phyloP scores from a whole-genome alignment of 1,139 yeast species.

The Candida tunisiensis region DNA sequence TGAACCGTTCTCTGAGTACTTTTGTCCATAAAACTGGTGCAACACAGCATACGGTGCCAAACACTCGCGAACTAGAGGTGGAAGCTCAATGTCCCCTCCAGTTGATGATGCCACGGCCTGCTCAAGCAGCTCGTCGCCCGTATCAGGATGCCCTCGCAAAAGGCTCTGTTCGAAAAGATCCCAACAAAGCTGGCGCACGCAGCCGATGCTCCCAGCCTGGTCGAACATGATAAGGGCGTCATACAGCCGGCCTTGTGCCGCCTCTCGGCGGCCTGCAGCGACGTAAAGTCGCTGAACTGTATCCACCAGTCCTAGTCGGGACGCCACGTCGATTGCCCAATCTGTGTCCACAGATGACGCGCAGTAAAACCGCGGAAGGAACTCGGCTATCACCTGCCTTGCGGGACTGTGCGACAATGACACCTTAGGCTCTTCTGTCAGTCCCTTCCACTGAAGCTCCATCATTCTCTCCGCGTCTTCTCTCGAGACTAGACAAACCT shows the following conservation, averaged over 20 bases:
- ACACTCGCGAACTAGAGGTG: constrained; percentile 48
- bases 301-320: constrained; percentile 21
- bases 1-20: too few relatives aligned
- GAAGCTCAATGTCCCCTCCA: constrained; percentile 9
- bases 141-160: constrained; percentile 23
- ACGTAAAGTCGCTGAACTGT: constrained; percentile 6
- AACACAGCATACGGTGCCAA: constrained; percentile 61
- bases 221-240: constrained; percentile 59
- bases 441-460: too few relatives aligned
- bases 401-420: constrained; percentile 14
- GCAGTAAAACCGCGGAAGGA: constrained; percentile 38
- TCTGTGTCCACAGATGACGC: constrained; percentile 59
- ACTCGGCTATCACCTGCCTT: constrained; percentile 36
- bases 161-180: constrained; percentile 43
- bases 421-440: too few relatives aligned
- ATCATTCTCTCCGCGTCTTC: too few relatives aligned
- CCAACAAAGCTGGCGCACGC: constrained; percentile 28
- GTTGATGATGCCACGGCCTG: constrained; percentile 13
- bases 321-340: constrained; percentile 52
- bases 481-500: too few relatives aligned
- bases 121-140: constrained; percentile 8
- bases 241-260: constrained; percentile 21
- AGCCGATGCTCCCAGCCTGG: constrained; percentile 38
- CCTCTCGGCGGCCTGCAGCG: constrained; percentile 8
- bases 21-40: constrained; percentile 32